phyloP scores from a whole-genome alignment of 805 yeast species.

The Spathaspora passalidarum region DNA sequence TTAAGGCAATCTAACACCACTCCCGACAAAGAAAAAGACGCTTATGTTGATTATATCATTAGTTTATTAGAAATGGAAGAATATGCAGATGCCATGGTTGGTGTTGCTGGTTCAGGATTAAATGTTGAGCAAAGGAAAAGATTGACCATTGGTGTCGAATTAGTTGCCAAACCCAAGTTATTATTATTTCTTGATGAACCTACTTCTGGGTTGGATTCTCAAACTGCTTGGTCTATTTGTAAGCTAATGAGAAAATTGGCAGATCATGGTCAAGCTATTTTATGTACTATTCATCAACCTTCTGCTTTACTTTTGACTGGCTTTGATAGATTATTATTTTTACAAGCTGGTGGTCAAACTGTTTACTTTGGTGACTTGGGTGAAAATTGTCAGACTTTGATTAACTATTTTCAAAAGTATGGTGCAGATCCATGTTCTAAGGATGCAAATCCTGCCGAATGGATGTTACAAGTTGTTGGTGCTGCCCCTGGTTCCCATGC shows the following conservation, averaged over 20 bases:
- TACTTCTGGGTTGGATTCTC: slow-evolving; percentile 42
- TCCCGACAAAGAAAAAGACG: slow-evolving; percentile 55
- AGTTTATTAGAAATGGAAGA: slow-evolving; percentile 61
- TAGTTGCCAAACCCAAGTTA: slow-evolving; percentile 36
- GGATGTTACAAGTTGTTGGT: slow-evolving; percentile 86
- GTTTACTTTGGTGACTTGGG: slow-evolving; percentile 81
- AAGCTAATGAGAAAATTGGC: slow-evolving; percentile 36
- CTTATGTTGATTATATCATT: slow-evolving; percentile 66
- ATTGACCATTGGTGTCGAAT: slow-evolving; percentile 37
- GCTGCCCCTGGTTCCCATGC: slow-evolving; percentile 77
- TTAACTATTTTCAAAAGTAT: slow-evolving; percentile 61
- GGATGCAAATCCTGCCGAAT: slow-evolving; percentile 53
- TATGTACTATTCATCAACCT: slow-evolving; percentile 75
- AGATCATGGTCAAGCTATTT: slow-evolving; percentile 37
- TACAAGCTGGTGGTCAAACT: slow-evolving; percentile 70
- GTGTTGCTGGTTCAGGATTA: slow-evolving; percentile 63
- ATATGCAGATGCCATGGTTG: slow-evolving; percentile 76
- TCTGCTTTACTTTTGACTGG: slow-evolving; percentile 72
- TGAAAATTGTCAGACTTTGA: slow-evolving; percentile 50
- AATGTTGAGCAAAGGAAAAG: slow-evolving; percentile 39
- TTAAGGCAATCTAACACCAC: slow-evolving; percentile 64
- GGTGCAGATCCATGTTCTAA: slow-evolving; percentile 49
- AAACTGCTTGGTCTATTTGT: slow-evolving; percentile 41
- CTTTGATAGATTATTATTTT: slow-evolving; percentile 65
- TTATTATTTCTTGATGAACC: slow-evolving; percentile 35